Percentiles rank a stretch among this genome's conserved stretches.
Evolutionary conservation across 1,284 basidiomycete genomes (phyloP).

Genomic region (Cystobasidiaceae sp.): DNA sequence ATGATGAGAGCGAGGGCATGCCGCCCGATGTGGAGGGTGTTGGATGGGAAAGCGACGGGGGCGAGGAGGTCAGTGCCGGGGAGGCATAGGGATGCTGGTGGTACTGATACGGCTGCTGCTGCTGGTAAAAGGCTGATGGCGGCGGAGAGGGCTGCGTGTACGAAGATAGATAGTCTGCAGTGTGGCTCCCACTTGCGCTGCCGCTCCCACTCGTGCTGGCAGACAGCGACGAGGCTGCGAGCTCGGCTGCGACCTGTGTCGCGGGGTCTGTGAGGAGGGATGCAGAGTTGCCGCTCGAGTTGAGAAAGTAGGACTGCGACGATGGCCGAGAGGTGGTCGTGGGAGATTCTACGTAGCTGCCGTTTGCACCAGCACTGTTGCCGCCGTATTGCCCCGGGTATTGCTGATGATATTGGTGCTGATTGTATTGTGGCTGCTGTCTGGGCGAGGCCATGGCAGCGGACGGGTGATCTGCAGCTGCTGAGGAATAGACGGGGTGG

Average conservation of each 20-base stretch:
- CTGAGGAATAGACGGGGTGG: too few relatives aligned
- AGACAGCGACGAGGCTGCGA: conserved; percentile 5
- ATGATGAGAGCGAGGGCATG: too few relatives aligned
- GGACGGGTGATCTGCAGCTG: too few relatives aligned
- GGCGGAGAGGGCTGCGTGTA: neutral
- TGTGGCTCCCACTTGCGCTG: too few relatives aligned
- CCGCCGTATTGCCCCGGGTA: too few relatives aligned
- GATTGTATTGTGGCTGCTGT: too few relatives aligned
- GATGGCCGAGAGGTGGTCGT: neutral
- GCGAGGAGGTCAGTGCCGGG: conserved; percentile 5
- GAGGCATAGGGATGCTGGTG: neutral
- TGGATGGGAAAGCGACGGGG: neutral
- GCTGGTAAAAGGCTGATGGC: neutral
- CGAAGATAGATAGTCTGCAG: too few relatives aligned
- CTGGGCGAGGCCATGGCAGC: too few relatives aligned
- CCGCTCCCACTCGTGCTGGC: too few relatives aligned
- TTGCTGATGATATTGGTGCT: too few relatives aligned
- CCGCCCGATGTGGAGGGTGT: neutral
- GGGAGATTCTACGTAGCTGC: neutral
- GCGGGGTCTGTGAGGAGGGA: conserved; percentile 25
- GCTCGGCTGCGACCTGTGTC: conserved; percentile 21
- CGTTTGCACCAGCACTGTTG: too few relatives aligned
- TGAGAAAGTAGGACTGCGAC: neutral
- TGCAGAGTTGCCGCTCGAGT: neutral
- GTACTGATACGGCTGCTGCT: neutral